Evolutionary conservation across 805 yeast species (phyloP).

Genomic region (Wickerhamomyces hampshirensis): DNA sequence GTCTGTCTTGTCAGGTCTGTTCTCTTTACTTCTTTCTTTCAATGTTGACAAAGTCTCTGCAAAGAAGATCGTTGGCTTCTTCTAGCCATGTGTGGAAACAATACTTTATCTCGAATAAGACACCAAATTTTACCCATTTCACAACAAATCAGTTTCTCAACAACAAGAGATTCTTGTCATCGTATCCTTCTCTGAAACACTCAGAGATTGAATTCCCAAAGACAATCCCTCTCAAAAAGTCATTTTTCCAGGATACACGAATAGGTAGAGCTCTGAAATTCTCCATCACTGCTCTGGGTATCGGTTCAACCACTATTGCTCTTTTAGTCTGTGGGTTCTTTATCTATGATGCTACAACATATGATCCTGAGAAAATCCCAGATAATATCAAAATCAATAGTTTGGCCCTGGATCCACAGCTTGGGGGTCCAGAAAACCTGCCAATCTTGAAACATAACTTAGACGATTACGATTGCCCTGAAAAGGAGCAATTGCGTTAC

Average conservation of each 20-base stretch:
- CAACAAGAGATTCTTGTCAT: conserved; percentile 4
- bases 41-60: too few relatives aligned
- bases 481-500: conserved; percentile 38
- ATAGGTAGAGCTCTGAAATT: conserved; percentile 31
- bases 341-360: conserved; percentile 65
- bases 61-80: too few relatives aligned
- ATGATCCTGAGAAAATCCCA: conserved; percentile 36
- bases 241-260: conserved; percentile 23
- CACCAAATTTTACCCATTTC: too few relatives aligned
- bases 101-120: too few relatives aligned
- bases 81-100: too few relatives aligned
- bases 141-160: too few relatives aligned
- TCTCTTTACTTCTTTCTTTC: too few relatives aligned
- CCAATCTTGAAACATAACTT: conserved; percentile 53
- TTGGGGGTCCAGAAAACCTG: conserved; percentile 69
- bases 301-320: conserved; percentile 38
- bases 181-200: conserved; percentile 2
- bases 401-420: conserved; percentile 47
- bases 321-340: conserved; percentile 46
- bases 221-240: conserved; percentile 18
- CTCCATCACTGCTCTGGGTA: conserved; percentile 35
- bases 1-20: too few relatives aligned
- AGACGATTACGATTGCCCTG: conserved; percentile 51
- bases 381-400: conserved; percentile 45
- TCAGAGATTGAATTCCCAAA: conserved; percentile 15